Conservation (phyloP, 1,284 basidiomycete genomes). For the Cryptococcus wingfieldii region DNA sequence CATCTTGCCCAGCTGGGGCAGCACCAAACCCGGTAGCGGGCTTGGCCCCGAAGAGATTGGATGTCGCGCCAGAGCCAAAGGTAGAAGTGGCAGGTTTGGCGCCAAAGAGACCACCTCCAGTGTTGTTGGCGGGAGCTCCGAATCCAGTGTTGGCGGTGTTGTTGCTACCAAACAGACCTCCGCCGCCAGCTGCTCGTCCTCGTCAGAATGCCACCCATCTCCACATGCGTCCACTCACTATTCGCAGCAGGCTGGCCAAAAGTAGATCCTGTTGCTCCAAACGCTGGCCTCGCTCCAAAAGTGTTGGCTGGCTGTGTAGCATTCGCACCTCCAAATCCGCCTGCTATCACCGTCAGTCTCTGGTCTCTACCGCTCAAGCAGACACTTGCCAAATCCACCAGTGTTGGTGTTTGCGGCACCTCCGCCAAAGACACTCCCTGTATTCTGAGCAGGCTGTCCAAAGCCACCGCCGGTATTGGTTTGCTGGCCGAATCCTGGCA, state of each 20-base stretch:
- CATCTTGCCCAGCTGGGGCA: slow-evolving; percentile 4
- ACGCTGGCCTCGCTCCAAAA: slow-evolving; percentile 37
- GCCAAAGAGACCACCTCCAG: slow-evolving; percentile 31
- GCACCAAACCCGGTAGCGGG: slow-evolving; percentile 33
- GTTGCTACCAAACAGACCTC: slow-evolving; percentile 31
- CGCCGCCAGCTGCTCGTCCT: slow-evolving; percentile 13
- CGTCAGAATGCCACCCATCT: neutral
- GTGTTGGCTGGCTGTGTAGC: slow-evolving; percentile 18
- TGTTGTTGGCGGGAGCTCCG: slow-evolving; percentile 36
- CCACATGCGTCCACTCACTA: neutral
- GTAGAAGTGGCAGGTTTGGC: slow-evolving; percentile 36
- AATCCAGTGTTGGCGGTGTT: slow-evolving; percentile 31
- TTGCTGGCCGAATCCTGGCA: slow-evolving; percentile 51
- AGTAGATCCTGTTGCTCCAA: slow-evolving; percentile 43
- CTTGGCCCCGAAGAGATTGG: slow-evolving; percentile 41
- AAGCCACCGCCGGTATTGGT: slow-evolving; percentile 33
- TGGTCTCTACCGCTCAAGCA: neutral
- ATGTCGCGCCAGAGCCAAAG: slow-evolving; percentile 45
- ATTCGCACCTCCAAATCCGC: slow-evolving; percentile 20
- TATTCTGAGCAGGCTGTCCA: slow-evolving; percentile 46
- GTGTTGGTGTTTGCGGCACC: slow-evolving; percentile 14
- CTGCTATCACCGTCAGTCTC: slow-evolving; percentile 3
- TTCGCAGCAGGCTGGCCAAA: slow-evolving; percentile 27
- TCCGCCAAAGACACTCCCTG: slow-evolving; percentile 52
- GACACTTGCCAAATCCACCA: slow-evolving; percentile 26